These are phyloP conservation scores for Lasiosphaeria ovina DNA, from an alignment of 495 filamentous ascomycete genomes.

Conservation along the genomic window DNA sequence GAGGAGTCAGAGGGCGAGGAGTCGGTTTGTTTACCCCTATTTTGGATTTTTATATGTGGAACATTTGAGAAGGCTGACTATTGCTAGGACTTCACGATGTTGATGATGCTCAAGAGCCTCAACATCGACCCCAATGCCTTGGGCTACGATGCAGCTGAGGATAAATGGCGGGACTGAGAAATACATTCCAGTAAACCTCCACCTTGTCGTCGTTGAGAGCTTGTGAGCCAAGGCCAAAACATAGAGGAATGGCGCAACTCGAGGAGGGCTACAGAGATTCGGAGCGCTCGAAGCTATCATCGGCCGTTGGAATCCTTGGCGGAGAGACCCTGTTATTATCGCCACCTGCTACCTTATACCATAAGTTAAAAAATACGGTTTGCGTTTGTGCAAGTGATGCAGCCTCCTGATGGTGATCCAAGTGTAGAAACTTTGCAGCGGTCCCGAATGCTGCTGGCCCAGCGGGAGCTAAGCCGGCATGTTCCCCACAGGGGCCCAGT, in stretches of 20 bases:
- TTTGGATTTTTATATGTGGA: background rate
- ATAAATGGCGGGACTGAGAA: slow-evolving; percentile 22
- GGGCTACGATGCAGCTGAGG: slow-evolving; percentile 28
- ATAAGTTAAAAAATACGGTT: no score
- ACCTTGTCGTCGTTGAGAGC: background rate
- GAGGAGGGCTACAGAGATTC: no score
- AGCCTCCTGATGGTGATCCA: background rate
- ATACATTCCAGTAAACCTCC: background rate
- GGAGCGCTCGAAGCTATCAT: no score
- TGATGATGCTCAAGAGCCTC: slow-evolving; percentile 33
- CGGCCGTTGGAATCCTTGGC: no score
- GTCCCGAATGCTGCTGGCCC: no score
- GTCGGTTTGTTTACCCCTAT: slow-evolving; percentile 11
- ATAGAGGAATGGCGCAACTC: no score
- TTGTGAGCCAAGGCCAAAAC: background rate
- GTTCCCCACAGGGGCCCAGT: background rate
- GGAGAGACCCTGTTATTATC: no score
- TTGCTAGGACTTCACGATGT: slow-evolving; percentile 30
- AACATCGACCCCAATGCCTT: slow-evolving; percentile 31
- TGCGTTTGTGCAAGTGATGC: background rate
- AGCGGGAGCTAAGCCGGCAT: no score
- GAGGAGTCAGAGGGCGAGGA: slow-evolving; percentile 16
- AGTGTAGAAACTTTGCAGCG: no score
- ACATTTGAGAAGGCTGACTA: slow-evolving; percentile 11
- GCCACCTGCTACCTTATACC: no score